A percentile compares a stretch with the other conserved stretches of the same genome.
Conservation (phyloP, 345 rosid genomes). For the Populus davidiana region DNA sequence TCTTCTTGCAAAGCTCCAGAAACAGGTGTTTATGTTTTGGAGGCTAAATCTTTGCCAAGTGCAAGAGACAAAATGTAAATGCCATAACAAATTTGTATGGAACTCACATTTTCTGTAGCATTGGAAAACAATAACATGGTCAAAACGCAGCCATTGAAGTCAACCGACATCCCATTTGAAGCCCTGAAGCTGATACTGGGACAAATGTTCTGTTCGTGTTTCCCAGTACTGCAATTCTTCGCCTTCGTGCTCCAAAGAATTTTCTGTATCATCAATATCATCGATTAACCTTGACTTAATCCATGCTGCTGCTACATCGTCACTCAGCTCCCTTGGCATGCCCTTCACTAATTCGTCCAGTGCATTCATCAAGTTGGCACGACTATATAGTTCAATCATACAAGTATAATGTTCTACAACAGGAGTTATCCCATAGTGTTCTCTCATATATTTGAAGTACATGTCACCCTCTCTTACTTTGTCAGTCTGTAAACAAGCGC, state of each 20-base stretch:
- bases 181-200: slow-evolving; percentile 22
- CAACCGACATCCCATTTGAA: slow-evolving; percentile 43
- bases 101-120: background rate
- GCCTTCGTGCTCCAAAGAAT: slow-evolving; percentile 11
- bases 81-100: background rate
- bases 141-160: slow-evolving; percentile 16
- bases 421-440: slow-evolving; percentile 46
- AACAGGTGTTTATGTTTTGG: background rate
- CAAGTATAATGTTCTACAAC: slow-evolving; percentile 54
- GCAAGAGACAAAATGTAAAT: background rate
- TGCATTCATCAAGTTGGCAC: slow-evolving; percentile 31
- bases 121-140: slow-evolving; percentile 1
- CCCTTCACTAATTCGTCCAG: slow-evolving; percentile 15
- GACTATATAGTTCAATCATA: slow-evolving; percentile 55
- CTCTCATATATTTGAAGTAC: slow-evolving; percentile 48
- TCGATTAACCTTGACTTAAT: slow-evolving; percentile 5
- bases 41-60: background rate
- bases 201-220: background rate
- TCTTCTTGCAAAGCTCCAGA: slow-evolving; percentile 4
- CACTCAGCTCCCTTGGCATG: slow-evolving; percentile 22
- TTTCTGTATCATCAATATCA: slow-evolving; percentile 6
- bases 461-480: slow-evolving; percentile 43
- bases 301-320: slow-evolving; percentile 18
- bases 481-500: slow-evolving; percentile 55
- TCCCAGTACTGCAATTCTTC: background rate